Base-by-base conservation (phyloP, 2,329 filamentous ascomycete species). In the Rutstroemia sydowiana region DNA sequence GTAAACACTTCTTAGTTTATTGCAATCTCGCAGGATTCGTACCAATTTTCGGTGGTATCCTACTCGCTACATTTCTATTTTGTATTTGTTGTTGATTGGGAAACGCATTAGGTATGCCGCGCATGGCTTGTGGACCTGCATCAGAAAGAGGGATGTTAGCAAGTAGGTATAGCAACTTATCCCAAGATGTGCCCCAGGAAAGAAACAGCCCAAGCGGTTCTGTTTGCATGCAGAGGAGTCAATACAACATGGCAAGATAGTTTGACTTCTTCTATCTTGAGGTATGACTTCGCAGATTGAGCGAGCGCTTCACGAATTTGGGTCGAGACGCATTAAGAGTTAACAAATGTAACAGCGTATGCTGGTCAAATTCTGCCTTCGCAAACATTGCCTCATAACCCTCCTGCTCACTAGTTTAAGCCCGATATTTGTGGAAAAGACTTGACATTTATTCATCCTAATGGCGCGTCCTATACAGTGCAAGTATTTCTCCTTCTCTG, bases 41-140 rank as follows among this genome's bases (percentile, higher is more conserved):
- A 84, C 81, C 77, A 74, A 83, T 69, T 68, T 85, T 85, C 50
- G 79, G 79, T 53, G 79, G 80, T 75, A 85, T 72, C 64, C 81
- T 75, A 66, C 68, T 78, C 49, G 80, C 74, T 39, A 76, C 75
- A 57, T 72, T 71, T 64, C 81, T 75, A 59, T 74, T 75, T 62
- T 81, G 80, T 53, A 74, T 57, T 67, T 79, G 78, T 67, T 79
- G 79, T 61, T 81, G 79, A 61, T 72, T 72, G 59, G 73, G 75
- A 66, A 82, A 84, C 57, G 76, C 77, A 61, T 73, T 74, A 49
- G 80, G 80, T 69, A 84, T 75, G 62, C 79, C 78, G 48, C 81
- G 77, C 61, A 84, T 67, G 63, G 78, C 73, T 69, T 82, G 81
- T 61, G 79, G 80, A 71, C 79, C 75, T 64, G 77, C 73, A 54